Percentiles rank a stretch among this genome's conserved stretches.
Evolutionary conservation across 768 basidiomycete genomes (phyloP).

Genomic region (Auriscalpium orientale): DNA sequence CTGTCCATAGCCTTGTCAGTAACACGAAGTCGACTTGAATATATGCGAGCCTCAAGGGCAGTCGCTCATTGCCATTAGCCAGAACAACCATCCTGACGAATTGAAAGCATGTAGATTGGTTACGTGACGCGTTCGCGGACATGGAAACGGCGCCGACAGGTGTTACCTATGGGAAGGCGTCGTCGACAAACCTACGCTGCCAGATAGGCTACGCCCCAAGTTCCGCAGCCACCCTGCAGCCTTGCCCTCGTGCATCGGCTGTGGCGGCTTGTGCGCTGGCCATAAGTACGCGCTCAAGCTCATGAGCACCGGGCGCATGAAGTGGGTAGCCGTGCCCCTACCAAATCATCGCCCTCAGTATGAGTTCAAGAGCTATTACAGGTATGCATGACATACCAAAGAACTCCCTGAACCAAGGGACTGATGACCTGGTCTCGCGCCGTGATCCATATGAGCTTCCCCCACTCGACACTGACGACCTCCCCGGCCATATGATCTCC

Average conservation of each 20-base stretch:
- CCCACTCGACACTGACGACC: slow-evolving; percentile 44
- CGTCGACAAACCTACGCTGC: too few relatives aligned
- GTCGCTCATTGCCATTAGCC: too few relatives aligned
- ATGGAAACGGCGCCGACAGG: too few relatives aligned
- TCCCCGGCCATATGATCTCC: slow-evolving; percentile 16
- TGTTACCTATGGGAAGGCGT: too few relatives aligned
- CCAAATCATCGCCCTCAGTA: neutral
- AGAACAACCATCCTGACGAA: too few relatives aligned
- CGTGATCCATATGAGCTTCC: slow-evolving; percentile 53
- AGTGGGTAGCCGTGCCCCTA: neutral
- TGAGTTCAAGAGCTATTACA: neutral
- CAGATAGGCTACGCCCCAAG: too few relatives aligned
- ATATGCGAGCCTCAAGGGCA: too few relatives aligned
- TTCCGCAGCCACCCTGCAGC: neutral
- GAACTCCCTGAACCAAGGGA: slow-evolving; percentile 57
- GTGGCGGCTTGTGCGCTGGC: neutral
- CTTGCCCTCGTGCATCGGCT: neutral
- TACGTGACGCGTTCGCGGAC: too few relatives aligned
- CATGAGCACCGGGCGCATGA: neutral
- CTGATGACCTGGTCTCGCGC: slow-evolving; percentile 60
- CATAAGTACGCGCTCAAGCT: neutral
- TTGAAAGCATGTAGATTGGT: too few relatives aligned
- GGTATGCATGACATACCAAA: slow-evolving; percentile 42
- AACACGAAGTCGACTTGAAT: too few relatives aligned
- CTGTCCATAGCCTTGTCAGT: too few relatives aligned